A percentile compares a stretch with the other conserved stretches of the same genome.
Evolutionary conservation across 257 asterid species (phyloP).

Genomic region (Lycium barbarum): DNA sequence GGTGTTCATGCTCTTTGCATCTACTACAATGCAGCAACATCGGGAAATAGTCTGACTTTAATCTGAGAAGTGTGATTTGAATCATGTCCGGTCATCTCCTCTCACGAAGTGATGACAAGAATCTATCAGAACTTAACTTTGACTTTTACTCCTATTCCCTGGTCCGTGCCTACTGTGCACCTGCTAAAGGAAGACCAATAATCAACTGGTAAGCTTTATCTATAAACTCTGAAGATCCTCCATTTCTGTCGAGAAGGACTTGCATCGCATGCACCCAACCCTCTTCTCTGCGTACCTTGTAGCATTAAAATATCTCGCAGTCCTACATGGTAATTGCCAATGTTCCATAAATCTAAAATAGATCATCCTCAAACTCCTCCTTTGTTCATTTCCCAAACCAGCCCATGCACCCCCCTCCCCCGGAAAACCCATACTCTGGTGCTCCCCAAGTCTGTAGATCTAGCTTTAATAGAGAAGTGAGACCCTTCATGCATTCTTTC

Average conservation of each 20-base stretch:
- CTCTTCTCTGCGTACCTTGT: background rate
- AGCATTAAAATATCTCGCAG: background rate
- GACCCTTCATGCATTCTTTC: background rate
- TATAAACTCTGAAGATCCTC: background rate
- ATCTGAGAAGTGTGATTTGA: slow-evolving; percentile 6
- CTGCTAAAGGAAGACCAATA: background rate
- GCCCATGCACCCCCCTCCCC: background rate
- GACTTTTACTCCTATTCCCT: background rate
- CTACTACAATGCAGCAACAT: background rate
- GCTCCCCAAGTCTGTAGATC: background rate
- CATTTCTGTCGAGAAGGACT: background rate
- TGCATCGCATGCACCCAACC: background rate
- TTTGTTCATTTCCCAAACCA: background rate
- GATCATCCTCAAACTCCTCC: background rate
- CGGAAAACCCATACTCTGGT: background rate
- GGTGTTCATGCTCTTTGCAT: background rate
- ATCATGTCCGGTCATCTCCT: background rate
- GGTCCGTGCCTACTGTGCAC: background rate
- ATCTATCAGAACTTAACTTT: background rate
- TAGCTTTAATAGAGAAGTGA: background rate
- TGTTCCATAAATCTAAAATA: background rate
- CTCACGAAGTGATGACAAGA: background rate
- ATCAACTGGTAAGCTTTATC: background rate
- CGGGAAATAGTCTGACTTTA: background rate
- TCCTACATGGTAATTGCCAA: background rate